Evolutionary conservation across 2,329 filamentous ascomycete species (phyloP).

Genomic region (Pseudocercospora pini-densiflorae): DNA sequence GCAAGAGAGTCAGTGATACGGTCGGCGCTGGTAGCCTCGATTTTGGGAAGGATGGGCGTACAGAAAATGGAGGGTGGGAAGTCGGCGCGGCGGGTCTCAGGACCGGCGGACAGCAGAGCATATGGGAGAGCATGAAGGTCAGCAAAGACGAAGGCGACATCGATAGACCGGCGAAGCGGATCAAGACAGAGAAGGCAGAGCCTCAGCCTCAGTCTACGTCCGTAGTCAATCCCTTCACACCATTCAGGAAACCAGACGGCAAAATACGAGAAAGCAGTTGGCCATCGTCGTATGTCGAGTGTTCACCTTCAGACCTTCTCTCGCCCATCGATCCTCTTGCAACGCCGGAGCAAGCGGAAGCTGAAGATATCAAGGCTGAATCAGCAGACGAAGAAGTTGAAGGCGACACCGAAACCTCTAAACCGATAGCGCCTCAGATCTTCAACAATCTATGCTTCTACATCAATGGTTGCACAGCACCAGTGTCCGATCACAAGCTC

Average conservation of each 20-base stretch:
- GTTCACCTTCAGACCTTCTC: conserved; percentile 38
- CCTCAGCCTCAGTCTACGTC: conserved; percentile 26
- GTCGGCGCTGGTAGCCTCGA: conserved; percentile 67
- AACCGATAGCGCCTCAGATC: conserved; percentile 31
- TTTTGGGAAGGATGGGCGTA: conserved; percentile 55
- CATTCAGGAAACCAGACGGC: conserved; percentile 36
- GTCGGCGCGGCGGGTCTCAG: conserved; percentile 54
- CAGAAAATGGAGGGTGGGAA: conserved; percentile 59
- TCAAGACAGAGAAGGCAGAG: conserved; percentile 21
- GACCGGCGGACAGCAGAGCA: conserved; percentile 51
- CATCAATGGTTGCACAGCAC: conserved; percentile 85
- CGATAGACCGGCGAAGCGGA: conserved; percentile 23
- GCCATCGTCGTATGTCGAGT: conserved; percentile 31
- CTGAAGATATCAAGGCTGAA: not conserved
- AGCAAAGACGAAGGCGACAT: conserved; percentile 27
- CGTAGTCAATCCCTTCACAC: conserved; percentile 39
- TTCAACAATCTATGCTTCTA: conserved; percentile 75
- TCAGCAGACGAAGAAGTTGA: not conserved
- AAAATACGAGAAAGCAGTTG: conserved; percentile 39
- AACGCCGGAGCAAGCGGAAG: not conserved
- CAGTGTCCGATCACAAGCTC: conserved; percentile 84
- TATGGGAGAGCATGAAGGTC: conserved; percentile 39
- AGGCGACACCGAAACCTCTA: not conserved
- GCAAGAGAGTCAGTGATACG: conserved; percentile 65
- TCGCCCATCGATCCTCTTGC: conserved; percentile 29